Evolutionary conservation across 2,329 filamentous ascomycete species (phyloP), one percentile per base, ranked within the genome.

Genomic region (Hymenoscyphus albidus): DNA sequence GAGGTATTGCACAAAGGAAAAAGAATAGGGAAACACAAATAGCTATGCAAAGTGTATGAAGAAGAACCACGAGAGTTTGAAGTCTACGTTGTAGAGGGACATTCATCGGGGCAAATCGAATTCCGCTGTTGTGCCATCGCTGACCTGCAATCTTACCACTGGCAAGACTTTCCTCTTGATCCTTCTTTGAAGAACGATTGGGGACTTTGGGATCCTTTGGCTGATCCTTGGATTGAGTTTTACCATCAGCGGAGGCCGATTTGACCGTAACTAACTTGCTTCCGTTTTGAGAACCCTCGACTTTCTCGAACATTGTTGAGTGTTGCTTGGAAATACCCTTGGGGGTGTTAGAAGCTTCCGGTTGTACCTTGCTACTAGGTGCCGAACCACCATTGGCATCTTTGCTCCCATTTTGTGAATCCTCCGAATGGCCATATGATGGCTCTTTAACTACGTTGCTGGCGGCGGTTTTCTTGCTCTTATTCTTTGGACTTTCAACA

Each of bases 1-100:
- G 80, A 0, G 95, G 95, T 64, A 96, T 93, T 63, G 92, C 90
- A 78, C 93, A 96, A 40, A 93, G 86, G 74, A 96, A 90, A 81
- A 96, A 97, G 81, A 98, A 98, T 64, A 88, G 77, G 5, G 91
- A 90, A 5, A 96, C 83, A 70, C 86, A 83, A 31, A 86, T 78
- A n/a, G 86, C 84, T 67, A 93, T 89, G 63, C 84, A 86, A 70
- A 91, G 82, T 67, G 86, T 91, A 77, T 93, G 90, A 70, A 87
- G 83, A 9, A 93, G 80, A 13, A 93, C 90, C 3, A 94, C 85
- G 44, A 93, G 84, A 3, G 93, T 95, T 77, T 94, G 90, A 58
- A 92, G 77, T 32, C 91, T 85, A 55, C 91, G 85, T 71, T 84
- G 83, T 59, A 92, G 79, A 1, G 91, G 90, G 27, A 93, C 83